Base-by-base conservation (phyloP, 164 flowering plant genomes). In the Malania oleifera region DNA sequence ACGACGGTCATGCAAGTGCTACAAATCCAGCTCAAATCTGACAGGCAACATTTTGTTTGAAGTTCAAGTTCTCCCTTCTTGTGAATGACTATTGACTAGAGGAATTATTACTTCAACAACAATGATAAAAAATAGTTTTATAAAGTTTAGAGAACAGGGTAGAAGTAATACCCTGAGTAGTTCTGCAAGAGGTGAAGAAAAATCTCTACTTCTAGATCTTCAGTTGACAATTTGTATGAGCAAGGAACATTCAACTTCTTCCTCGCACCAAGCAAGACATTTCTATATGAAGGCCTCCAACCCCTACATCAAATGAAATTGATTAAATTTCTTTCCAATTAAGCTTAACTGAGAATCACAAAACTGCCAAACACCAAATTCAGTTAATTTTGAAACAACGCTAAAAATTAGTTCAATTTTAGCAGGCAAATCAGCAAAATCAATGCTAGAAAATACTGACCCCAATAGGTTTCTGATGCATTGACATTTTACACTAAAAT, bases 271-370 rank as follows among this genome's bases (percentile, higher is more conserved):
- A 89, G 98, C 75, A 89, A 73, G 35, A 84, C 91, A 67, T 76
- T 71, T 66, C 98, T 81, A 71, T 89, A 89, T 2, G 98, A 74
- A 47, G 96, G 98, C 71, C 95, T 79, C 98, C 95, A 83, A 50
- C 93, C 91, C 85, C 96, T 92, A 62, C 48, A 28, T 3, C 35
- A 44, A 46, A 48, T 8, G 40, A 34, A 27, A 59, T 43, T 12
- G 12, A 43, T 12, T 43, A 34, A 34, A 34, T 12, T 34, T 7
- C 38, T 12, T 12, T 7, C 38, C 38, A 34, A 34, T 7, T 7
- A 34, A 34, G 38, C 38, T 12, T n/a, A n/a, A 34, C 38, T 12
- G 11, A 19, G 26, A 56, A 55, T 25, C 14, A 60, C 38, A 27
- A 13, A 54, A 34, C 20, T 41, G 34, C 22, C 47, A 29, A 29